phyloP scores from a whole-genome alignment of 176 grass and related monocot genomes.

The Aegilops speltoides region DNA sequence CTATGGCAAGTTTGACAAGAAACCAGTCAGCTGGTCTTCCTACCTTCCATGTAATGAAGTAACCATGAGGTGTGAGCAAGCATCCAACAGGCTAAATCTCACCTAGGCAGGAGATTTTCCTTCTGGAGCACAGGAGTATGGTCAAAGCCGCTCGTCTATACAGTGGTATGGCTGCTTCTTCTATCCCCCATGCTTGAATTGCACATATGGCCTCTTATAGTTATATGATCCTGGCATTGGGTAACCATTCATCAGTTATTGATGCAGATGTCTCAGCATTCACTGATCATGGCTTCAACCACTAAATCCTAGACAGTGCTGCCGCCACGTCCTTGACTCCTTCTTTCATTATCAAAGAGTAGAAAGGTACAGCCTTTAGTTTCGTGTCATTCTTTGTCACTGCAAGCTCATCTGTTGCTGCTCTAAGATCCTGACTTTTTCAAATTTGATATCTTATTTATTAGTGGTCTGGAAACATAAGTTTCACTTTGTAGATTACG shows the following conservation, averaged over 20 bases:
- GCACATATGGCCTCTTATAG: not conserved
- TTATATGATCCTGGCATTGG: not conserved
- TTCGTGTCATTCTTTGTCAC: not conserved
- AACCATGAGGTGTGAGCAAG: not conserved
- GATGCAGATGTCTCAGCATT: not conserved
- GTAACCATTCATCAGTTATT: not conserved
- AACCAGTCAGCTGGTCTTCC: not conserved
- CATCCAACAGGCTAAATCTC: not conserved
- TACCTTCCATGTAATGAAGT: not conserved
- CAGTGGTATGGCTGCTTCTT: not conserved
- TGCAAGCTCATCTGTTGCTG: not conserved
- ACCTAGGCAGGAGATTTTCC: not conserved
- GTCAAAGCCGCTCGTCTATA: no score
- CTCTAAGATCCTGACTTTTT: not conserved
- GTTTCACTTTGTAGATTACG: not conserved
- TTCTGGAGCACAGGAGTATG: not conserved
- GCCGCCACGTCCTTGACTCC: not conserved
- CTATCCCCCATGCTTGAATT: not conserved
- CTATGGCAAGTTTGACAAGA: not conserved
- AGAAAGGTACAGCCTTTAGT: not conserved
- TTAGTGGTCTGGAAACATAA: not conserved
- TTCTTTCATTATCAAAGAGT: not conserved
- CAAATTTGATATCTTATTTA: not conserved
- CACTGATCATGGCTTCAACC: not conserved
- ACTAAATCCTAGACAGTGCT: not conserved